Percentiles rank a stretch among this genome's conserved stretches.
phyloP scores from a whole-genome alignment of 2,329 filamentous ascomycete genomes.

The Penicillium sp. region DNA sequence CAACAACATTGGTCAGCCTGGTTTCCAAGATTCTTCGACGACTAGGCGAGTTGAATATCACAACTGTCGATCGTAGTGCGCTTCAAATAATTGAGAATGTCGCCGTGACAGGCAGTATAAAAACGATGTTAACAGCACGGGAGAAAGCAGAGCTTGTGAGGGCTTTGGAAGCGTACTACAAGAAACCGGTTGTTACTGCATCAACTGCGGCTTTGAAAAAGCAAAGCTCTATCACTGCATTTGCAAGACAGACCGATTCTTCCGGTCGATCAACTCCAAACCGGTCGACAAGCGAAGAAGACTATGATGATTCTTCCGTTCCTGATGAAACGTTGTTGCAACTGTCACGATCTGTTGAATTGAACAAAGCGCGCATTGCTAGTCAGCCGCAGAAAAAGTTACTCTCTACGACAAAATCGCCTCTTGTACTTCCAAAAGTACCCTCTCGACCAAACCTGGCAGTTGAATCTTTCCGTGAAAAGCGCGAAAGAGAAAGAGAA shows the following conservation, averaged over 20 bases:
- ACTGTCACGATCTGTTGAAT: conserved; percentile 39
- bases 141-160: conserved; percentile 78
- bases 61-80: conserved; percentile 61
- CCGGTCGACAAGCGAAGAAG: conserved; percentile 32
- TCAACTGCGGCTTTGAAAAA: conserved; percentile 41
- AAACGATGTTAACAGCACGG: conserved; percentile 74
- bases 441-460: conserved; percentile 30
- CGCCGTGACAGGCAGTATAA: conserved; percentile 55
- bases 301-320: conserved; percentile 39
- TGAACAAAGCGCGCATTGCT: conserved; percentile 37
- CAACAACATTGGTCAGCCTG: conserved; percentile 74
- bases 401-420: conserved; percentile 22
- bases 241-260: conserved; percentile 32
- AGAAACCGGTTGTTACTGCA: conserved; percentile 41
- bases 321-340: conserved; percentile 39
- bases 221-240: conserved; percentile 39
- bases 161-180: conserved; percentile 53
- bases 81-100: conserved; percentile 57
- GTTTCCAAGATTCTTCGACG: conserved; percentile 79
- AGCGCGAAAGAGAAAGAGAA: conserved; percentile 69
- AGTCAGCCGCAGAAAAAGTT: conserved; percentile 26
- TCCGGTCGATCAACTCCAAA: conserved; percentile 32
- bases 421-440: conserved; percentile 22
- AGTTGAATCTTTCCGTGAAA: conserved; percentile 63
- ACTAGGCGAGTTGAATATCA: conserved; percentile 72